Base-by-base conservation (phyloP, 1,284 basidiomycete genomes). In the Malassezia pachydermatis region DNA sequence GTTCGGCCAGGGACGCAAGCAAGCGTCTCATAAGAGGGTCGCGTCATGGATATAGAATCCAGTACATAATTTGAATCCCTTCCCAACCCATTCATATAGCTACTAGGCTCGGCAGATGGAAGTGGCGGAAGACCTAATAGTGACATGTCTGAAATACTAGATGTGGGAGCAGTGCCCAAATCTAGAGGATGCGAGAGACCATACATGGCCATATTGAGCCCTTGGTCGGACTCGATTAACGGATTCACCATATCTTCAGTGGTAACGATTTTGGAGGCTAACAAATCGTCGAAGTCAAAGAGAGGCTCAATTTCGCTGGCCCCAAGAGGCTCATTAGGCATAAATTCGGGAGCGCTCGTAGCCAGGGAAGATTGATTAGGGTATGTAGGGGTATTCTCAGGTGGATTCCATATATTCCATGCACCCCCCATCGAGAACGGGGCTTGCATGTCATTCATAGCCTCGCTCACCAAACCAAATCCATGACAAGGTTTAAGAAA, bases 231-330 rank as follows among this genome's bases (percentile, higher is more conserved):
- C 13, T 42, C 48, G 7, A 44, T 20, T 20, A 50, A 23, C 8
- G 48, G 41, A 16, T 44, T 39, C 34, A 50, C 22, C n/a, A 39
- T 42, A 14, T 50, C 48, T 17, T 50, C 48, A 5, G 32, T 29
- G 5, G 38, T 27, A 10, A 4, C 23, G n/a, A 39, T 28, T 25
- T 44, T 50, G 6, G 48, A 43, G 10, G 19, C 4, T 17, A 43
- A 24, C 6, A 35, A 22, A 20, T 42, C 48, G 27, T 50, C 41
- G 29, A 43, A 50, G 13, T 44, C 34, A 16, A 37, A 48, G 2
- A 43, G 17, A 4, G 22, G 35, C 24, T 28, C 24, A 28, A 29
- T 24, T 24, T 38, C 22, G 17, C 27, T 17, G 7, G 11, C 20
- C 14, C 29, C 24, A 10, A 10, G 10, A 23, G 38, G n/a, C 22